Evolutionary conservation across 139 green algal species (phyloP).

Genomic region (Coccomyxa sp.): DNA sequence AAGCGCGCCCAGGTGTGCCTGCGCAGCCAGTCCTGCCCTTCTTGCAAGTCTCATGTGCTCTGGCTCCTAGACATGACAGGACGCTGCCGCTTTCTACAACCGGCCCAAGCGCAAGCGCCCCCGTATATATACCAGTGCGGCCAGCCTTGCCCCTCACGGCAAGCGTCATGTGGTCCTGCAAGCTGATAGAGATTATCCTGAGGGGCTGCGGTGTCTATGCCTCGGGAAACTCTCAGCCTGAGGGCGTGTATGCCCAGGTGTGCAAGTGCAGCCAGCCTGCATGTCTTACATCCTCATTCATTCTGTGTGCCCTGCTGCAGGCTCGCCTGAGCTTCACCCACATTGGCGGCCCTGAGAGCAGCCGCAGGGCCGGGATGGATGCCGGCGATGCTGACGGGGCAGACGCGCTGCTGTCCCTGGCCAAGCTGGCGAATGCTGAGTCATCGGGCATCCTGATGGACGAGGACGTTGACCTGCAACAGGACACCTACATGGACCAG

Average conservation of each 20-base stretch:
- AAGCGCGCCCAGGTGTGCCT: neutral
- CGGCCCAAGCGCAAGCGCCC: neutral
- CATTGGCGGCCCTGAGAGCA: conserved; percentile 33
- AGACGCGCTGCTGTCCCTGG: conserved; percentile 64
- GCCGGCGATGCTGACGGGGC: conserved; percentile 50
- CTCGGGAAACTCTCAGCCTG: no score
- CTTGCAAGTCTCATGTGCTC: no score
- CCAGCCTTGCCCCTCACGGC: no score
- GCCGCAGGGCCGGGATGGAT: neutral
- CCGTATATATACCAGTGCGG: no score
- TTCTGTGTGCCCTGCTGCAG: no score
- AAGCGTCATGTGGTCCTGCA: no score
- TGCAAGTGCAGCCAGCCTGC: neutral
- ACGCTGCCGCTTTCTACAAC: neutral
- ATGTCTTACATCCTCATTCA: no score
- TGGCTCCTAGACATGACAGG: no score
- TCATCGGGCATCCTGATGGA: no score
- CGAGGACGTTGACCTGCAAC: no score
- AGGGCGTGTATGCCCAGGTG: neutral
- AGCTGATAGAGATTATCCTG: no score
- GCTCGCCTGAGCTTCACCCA: conserved; percentile 29
- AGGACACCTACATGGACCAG: conserved; percentile 3
- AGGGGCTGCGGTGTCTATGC: no score
- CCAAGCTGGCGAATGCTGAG: conserved; percentile 34
- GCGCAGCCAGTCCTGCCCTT: neutral